Percentiles rank a stretch among this genome's conserved stretches.
Conservation (phyloP, 441 rosid genomes). For the Arabidopsis hybrid region DNA sequence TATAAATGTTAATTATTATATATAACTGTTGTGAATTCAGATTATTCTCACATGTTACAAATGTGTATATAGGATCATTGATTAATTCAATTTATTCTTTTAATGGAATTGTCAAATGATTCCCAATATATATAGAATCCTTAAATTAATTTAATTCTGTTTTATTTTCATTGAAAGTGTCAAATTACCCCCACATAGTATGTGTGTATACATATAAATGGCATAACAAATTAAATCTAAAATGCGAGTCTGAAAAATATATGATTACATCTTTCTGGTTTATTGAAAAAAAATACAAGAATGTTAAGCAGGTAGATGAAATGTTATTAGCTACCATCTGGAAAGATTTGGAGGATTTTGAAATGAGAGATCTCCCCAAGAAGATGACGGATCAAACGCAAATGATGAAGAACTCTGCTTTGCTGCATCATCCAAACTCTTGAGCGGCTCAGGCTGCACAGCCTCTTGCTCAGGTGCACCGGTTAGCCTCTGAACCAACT, state of each 20-base stretch:
- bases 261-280: neutral
- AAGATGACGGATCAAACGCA: constrained; percentile 23
- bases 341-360: constrained; percentile 26
- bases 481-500: constrained; percentile 83
- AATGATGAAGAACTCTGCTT: constrained; percentile 27
- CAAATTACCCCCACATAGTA: too few species aligned
- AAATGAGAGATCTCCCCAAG: constrained; percentile 35
- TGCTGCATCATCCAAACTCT: constrained; percentile 11
- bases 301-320: constrained; percentile 10
- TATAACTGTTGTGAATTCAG: neutral
- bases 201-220: neutral
- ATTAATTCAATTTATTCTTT: constrained; percentile 9
- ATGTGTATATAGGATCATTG: constrained; percentile 17
- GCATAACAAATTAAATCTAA: neutral
- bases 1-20: neutral
- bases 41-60: constrained; percentile 26
- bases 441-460: constrained; percentile 26
- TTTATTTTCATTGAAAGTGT: too few species aligned
- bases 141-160: too few species aligned
- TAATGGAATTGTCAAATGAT: neutral
- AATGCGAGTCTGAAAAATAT: neutral
- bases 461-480: constrained; percentile 50
- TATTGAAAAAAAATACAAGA: neutral
- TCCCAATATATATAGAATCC: neutral
- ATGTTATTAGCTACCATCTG: constrained; percentile 26